These are phyloP conservation scores for Rasamsonia emersonii DNA, from an alignment of 2,329 filamentous ascomycete genomes.

Conservation along the genomic window DNA sequence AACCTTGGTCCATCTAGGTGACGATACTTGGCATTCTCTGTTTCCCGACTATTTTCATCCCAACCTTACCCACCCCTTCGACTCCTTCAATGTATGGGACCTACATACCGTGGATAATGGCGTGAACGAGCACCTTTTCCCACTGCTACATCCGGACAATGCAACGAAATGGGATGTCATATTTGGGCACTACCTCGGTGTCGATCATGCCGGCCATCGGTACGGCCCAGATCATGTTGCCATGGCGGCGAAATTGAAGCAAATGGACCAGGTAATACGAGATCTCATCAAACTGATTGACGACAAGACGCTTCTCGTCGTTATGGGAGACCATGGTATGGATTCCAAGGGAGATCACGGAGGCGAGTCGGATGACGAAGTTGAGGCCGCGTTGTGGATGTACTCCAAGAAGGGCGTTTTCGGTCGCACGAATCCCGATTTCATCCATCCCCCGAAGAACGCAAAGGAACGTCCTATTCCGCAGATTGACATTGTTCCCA, in stretches of 20 bases:
- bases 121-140: slow-evolving; percentile 75
- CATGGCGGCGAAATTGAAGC: slow-evolving; percentile 80
- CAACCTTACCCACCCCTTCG: slow-evolving; percentile 78
- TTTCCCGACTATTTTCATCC: slow-evolving; percentile 91
- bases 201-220: slow-evolving; percentile 93
- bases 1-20: slow-evolving; percentile 86
- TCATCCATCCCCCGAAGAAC: slow-evolving; percentile 48
- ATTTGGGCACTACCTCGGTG: slow-evolving; percentile 86
- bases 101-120: slow-evolving; percentile 94
- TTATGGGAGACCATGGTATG: slow-evolving; percentile 99
- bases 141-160: slow-evolving; percentile 60
- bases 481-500: slow-evolving; percentile 95
- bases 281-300: slow-evolving; percentile 65
- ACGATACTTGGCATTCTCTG: slow-evolving; percentile 91
- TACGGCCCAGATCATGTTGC: slow-evolving; percentile 89
- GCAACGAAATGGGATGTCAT: slow-evolving; percentile 80
- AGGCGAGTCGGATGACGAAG: slow-evolving; percentile 94
- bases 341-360: slow-evolving; percentile 94
- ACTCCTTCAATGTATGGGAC: slow-evolving; percentile 98
- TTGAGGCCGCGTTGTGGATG: slow-evolving; percentile 96
- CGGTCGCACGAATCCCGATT: slow-evolving; percentile 60
- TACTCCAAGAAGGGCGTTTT: slow-evolving; percentile 85
- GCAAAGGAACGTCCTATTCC: slow-evolving; percentile 66
- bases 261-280: slow-evolving; percentile 79
- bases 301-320: slow-evolving; percentile 76